phyloP scores from a whole-genome alignment of 2,329 filamentous ascomycete species.

The Fusarium denticulatum region DNA sequence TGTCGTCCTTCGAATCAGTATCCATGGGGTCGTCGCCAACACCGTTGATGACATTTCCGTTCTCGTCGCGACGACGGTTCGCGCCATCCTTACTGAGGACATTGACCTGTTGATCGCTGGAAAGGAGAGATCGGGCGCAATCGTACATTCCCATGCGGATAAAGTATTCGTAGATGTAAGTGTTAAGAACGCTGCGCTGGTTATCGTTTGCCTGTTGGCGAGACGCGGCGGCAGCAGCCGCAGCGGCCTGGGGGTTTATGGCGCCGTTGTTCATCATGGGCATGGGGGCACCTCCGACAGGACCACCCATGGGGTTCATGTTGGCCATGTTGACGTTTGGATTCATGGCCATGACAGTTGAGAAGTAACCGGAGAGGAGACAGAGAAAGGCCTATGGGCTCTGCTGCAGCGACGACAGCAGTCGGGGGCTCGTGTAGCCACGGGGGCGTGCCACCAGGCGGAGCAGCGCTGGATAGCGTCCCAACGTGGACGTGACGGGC shows the following conservation, averaged over 20 bases:
- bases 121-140: conserved; percentile 79
- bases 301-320: conserved; percentile 75
- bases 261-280: conserved; percentile 74
- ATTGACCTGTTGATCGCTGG: conserved; percentile 73
- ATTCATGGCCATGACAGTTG: conserved; percentile 60
- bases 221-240: conserved; percentile 46
- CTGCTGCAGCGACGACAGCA: conserved; percentile 41
- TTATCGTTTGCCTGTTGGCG: conserved; percentile 56
- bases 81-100: conserved; percentile 72
- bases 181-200: conserved; percentile 74
- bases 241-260: conserved; percentile 48
- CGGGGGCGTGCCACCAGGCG: conserved; percentile 48
- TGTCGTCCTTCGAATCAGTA: conserved; percentile 81
- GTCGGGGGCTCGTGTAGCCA: conserved; percentile 46
- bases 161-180: conserved; percentile 93
- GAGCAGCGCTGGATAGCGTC: conserved; percentile 46
- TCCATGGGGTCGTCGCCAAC: conserved; percentile 81
- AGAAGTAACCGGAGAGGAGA: conserved; percentile 28
- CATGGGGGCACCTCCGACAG: conserved; percentile 68
- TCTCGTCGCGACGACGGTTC: conserved; percentile 72
- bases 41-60: conserved; percentile 75
- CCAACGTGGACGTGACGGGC: conserved; percentile 48
- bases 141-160: conserved; percentile 86
- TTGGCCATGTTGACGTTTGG: conserved; percentile 71
- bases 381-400: conserved; percentile 35